phyloP scores from a whole-genome alignment of 2,329 filamentous ascomycete genomes.

The Alternaria ethzedia region DNA sequence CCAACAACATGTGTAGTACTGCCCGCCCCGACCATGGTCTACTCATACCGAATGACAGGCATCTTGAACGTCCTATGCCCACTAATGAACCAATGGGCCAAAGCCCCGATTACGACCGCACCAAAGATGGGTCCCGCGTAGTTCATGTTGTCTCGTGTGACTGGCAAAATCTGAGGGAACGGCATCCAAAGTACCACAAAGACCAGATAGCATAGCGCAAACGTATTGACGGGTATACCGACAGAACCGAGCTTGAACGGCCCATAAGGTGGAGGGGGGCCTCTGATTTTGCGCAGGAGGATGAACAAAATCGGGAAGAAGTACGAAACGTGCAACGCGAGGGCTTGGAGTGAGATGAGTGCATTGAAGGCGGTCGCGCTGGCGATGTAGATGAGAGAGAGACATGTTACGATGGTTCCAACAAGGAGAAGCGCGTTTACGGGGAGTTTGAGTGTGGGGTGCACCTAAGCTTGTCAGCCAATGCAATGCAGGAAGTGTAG shows the following conservation, averaged over 20 bases:
- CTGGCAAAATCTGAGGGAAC: conserved; percentile 35
- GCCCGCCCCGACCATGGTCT: not conserved
- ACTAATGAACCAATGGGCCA: conserved; percentile 29
- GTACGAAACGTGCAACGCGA: conserved; percentile 44
- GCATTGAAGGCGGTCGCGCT: conserved; percentile 46
- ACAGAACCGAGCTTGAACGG: conserved; percentile 36
- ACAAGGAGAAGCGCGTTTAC: conserved; percentile 33
- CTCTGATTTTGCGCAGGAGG: conserved; percentile 25
- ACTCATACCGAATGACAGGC: conserved; percentile 31
- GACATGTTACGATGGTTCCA: conserved; percentile 37
- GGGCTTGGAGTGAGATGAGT: conserved; percentile 39
- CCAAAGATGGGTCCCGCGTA: conserved; percentile 39
- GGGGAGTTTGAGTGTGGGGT: conserved; percentile 35
- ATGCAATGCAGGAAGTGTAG: too few species aligned
- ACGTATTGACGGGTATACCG: conserved; percentile 34
- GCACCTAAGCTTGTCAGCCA: conserved; percentile 22
- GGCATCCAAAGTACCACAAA: conserved; percentile 41
- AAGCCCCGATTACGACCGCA: conserved; percentile 29
- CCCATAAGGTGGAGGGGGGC: conserved; percentile 29
- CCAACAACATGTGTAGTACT: not conserved
- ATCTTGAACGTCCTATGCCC: conserved; percentile 30
- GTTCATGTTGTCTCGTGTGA: conserved; percentile 40
- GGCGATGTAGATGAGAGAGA: conserved; percentile 41
- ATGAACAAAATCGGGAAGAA: conserved; percentile 40
- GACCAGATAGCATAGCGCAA: conserved; percentile 30